Base-by-base conservation (phyloP, 1,284 basidiomycete species). In the Inonotus hispidus region DNA sequence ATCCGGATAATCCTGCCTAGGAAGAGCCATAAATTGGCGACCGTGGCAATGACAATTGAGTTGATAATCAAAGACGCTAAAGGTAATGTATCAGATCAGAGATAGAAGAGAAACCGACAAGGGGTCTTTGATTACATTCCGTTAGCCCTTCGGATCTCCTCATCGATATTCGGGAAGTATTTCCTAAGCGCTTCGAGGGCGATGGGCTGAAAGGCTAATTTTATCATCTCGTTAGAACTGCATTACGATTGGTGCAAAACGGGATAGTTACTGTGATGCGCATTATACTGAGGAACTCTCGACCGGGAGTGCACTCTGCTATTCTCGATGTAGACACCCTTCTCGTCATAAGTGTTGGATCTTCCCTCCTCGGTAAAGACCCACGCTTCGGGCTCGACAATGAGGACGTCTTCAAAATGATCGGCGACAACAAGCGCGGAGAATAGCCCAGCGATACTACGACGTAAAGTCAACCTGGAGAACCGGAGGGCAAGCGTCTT, bases 311-410 rank as follows among this genome's bases (percentile, higher is more conserved):
- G 56, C 23, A 60, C 63, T 32, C 68, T 66, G 16, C 45, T 59
- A 27, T 53, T 52, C 46, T 64, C 63, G 19, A 61, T 46, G 29
- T 56, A 53, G 27, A 37, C 6, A 8, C 61, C 61, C 1, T 56
- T 39, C n/a, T 55, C 46, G 38, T 56, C 53, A 39, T 43, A 56
- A 21, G 49, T 60, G 32, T 59, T 59, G 49, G 19, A 16, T n/a
- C 10, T 19, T 21, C 53, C 62, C 29, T 63, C 62, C 13, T 63
- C 62, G n/a, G 58, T 53, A 23, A 56, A 8, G 58, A 61, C 8
- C 71, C 71, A 72, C 1, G 59, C 64, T 57, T 75, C 74, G 2
- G 73, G 64, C 52, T 75, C 73, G 21, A 75, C 64, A 47, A 75
- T 66, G 29, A 75, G 43, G 35, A 75, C 73, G 21, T 66, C 62